A percentile compares a stretch with the other conserved stretches of the same genome.
Evolutionary conservation across 305 asterid genomes (phyloP).

Genomic region (Fraxinus xanthoxyloides): DNA sequence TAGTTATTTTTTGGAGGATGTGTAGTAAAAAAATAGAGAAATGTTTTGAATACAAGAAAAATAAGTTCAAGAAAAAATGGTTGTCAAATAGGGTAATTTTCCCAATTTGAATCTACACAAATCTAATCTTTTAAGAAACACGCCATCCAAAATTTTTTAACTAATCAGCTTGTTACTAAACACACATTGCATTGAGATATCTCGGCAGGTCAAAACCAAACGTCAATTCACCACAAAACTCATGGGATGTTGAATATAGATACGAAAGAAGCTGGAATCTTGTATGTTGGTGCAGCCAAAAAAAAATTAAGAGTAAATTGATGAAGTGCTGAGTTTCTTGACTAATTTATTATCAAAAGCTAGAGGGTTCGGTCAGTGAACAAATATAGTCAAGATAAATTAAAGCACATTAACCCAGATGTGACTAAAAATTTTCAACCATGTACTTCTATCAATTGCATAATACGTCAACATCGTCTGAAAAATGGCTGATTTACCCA

Average conservation of each 20-base stretch:
- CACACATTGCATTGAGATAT: not conserved
- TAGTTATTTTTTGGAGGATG: too few species aligned
- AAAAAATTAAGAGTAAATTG: not conserved
- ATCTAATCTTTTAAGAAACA: not conserved
- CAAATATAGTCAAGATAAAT: not conserved
- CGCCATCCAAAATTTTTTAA: not conserved
- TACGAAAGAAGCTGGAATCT: not conserved
- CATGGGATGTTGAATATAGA: not conserved
- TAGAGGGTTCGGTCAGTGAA: not conserved
- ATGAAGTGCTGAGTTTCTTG: not conserved
- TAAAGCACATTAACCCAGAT: not conserved
- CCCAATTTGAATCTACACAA: not conserved
- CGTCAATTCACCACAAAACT: not conserved
- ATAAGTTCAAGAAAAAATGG: too few species aligned
- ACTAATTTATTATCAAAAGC: not conserved
- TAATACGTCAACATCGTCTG: not conserved
- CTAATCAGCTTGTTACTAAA: not conserved
- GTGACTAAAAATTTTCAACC: not conserved
- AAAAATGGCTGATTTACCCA: conserved; percentile 1
- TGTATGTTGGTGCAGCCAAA: not conserved
- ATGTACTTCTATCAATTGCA: not conserved
- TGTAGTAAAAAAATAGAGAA: too few species aligned
- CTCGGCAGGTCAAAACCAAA: not conserved
- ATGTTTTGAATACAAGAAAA: too few species aligned
- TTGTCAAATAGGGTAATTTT: not conserved